phyloP scores from a whole-genome alignment of 495 filamentous ascomycete genomes.

The Xylaria venustula region DNA sequence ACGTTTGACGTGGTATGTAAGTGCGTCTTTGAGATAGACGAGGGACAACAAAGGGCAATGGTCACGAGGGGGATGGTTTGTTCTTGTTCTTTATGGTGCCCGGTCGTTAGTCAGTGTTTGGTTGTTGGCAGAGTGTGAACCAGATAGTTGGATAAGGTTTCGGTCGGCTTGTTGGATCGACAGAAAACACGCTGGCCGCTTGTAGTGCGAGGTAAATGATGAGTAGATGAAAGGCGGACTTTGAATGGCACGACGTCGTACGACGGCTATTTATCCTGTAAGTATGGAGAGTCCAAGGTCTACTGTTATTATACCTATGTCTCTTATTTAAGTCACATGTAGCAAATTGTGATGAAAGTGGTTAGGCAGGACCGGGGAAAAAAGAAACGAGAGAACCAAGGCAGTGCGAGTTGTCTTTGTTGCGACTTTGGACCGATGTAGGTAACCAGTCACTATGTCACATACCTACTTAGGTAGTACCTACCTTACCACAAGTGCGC shows the following conservation, averaged over 20 bases:
- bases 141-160: background rate
- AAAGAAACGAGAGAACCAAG: conserved; percentile 2
- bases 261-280: conserved; percentile 13
- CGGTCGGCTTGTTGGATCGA: background rate
- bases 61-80: too few species aligned
- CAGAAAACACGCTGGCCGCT: background rate
- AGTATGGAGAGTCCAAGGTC: background rate
- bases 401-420: conserved; percentile 10
- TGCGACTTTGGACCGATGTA: background rate
- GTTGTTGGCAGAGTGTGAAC: too few species aligned
- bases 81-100: too few species aligned
- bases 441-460: background rate
- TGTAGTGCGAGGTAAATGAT: background rate
- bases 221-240: background rate
- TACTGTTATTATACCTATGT: background rate
- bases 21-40: too few species aligned
- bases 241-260: conserved; percentile 14
- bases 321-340: conserved; percentile 1
- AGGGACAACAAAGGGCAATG: too few species aligned
- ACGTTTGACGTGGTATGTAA: too few species aligned
- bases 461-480: background rate
- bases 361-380: conserved; percentile 10
- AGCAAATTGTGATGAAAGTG: conserved; percentile 4
- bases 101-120: too few species aligned
- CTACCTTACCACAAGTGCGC: too few species aligned